Evolutionary conservation across 306 rosid species (phyloP).

Genomic region (Prunus fruticosa): DNA sequence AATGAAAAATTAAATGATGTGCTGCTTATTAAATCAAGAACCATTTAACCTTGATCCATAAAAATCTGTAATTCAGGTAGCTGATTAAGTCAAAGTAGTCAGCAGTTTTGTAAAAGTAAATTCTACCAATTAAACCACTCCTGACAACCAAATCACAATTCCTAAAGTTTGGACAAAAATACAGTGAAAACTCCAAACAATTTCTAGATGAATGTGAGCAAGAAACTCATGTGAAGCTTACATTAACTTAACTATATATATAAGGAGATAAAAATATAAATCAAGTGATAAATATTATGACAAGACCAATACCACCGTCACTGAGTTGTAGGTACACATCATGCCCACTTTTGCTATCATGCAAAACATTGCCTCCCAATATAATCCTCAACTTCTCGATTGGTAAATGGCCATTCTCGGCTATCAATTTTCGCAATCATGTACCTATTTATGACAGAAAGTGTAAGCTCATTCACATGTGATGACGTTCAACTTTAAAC

Average conservation of each 20-base stretch:
- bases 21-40: neutral
- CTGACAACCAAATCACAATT: neutral
- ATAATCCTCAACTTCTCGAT: constrained; percentile 69
- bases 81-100: neutral
- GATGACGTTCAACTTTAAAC: neutral
- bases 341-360: constrained; percentile 57
- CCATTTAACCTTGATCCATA: neutral
- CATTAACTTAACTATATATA: too few relatives aligned
- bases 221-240: neutral
- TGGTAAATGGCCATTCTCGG: constrained; percentile 48
- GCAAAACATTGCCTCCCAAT: constrained; percentile 69
- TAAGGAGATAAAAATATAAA: neutral
- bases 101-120: neutral
- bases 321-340: constrained; percentile 50
- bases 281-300: neutral
- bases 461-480: constrained; percentile 9
- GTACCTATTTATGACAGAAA: constrained; percentile 48
- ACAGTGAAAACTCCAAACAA: neutral
- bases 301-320: constrained; percentile 57
- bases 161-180: neutral
- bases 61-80: neutral
- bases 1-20: neutral
- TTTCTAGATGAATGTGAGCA: neutral
- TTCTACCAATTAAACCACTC: neutral
- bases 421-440: constrained; percentile 68